phyloP scores from a whole-genome alignment of 2,329 filamentous ascomycete genomes.

The Curvularia sp. region DNA sequence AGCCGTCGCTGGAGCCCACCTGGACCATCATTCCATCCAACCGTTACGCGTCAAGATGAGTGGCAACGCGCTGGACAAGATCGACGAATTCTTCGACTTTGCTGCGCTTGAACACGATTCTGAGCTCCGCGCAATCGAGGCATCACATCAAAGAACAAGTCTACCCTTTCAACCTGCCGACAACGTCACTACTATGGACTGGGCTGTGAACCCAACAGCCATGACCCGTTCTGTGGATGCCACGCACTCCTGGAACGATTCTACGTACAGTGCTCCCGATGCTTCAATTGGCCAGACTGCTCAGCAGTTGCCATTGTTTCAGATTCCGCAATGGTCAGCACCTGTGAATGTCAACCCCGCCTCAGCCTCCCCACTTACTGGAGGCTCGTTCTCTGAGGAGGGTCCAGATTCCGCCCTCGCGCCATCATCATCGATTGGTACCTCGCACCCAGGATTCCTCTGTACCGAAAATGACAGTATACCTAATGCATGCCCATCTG shows the following conservation, averaged over 20 bases:
- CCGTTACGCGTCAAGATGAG: conserved; percentile 23
- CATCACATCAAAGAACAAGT: conserved; percentile 1
- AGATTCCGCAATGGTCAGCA: background rate
- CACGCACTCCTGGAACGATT: conserved; percentile 2
- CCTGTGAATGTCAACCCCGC: conserved; percentile 1
- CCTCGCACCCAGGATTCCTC: background rate
- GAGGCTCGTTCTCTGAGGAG: background rate
- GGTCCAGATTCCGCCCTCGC: background rate
- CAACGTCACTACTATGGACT: conserved; percentile 35
- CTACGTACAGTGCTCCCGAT: conserved; percentile 10
- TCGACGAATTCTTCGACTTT: conserved; percentile 49
- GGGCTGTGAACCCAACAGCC: conserved; percentile 23
- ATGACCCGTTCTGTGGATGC: conserved; percentile 8
- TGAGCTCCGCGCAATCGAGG: conserved; percentile 1
- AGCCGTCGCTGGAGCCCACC: conserved; percentile 19
- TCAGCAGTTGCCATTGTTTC: conserved; percentile 13
- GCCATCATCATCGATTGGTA: conserved; percentile 15
- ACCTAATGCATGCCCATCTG: background rate
- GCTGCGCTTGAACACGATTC: conserved; percentile 36
- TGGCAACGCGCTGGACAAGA: conserved; percentile 22
- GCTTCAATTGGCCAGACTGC: background rate
- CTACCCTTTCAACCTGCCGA: conserved; percentile 1
- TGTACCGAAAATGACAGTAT: conserved; percentile 3
- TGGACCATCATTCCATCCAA: conserved; percentile 2
- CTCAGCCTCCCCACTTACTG: background rate